Evolutionary conservation across 2,329 filamentous ascomycete genomes (phyloP).

Genomic region (Knufia fluminis): DNA sequence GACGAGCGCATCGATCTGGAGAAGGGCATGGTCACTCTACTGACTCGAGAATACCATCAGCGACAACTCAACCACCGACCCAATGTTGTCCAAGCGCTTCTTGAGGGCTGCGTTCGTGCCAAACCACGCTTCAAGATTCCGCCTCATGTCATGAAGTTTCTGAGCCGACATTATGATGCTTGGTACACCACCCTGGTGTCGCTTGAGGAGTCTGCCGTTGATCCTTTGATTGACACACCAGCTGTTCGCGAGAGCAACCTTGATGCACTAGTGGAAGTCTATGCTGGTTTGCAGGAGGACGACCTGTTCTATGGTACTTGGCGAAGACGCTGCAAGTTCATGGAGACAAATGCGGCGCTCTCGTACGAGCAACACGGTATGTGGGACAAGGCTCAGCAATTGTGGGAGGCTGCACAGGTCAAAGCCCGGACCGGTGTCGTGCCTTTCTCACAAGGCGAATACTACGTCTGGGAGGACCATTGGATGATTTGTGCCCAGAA

Average conservation of each 20-base stretch:
- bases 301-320: conserved; percentile 97
- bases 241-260: conserved; percentile 86
- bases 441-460: conserved; percentile 91
- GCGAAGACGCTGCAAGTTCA: conserved; percentile 87
- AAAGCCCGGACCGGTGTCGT: conserved; percentile 94
- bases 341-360: conserved; percentile 92
- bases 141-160: conserved; percentile 90
- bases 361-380: conserved; percentile 98
- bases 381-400: conserved; percentile 97
- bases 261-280: conserved; percentile 89
- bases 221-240: conserved; percentile 73
- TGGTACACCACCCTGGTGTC: conserved; percentile 95
- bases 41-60: conserved; percentile 93
- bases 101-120: conserved; percentile 77
- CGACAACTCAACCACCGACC: conserved; percentile 90
- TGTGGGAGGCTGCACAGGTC: conserved; percentile 94
- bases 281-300: conserved; percentile 82
- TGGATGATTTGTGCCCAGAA: conserved; percentile 98
- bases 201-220: conserved; percentile 79
- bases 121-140: conserved; percentile 86
- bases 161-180: conserved; percentile 85
- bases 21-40: conserved; percentile 75
- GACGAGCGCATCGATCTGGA: conserved; percentile 88
- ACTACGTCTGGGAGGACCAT: conserved; percentile 99
- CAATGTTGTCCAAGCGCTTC: conserved; percentile 86